phyloP scores from a whole-genome alignment of 2,329 filamentous ascomycete species.

The Hypoxylon rubiginosum region DNA sequence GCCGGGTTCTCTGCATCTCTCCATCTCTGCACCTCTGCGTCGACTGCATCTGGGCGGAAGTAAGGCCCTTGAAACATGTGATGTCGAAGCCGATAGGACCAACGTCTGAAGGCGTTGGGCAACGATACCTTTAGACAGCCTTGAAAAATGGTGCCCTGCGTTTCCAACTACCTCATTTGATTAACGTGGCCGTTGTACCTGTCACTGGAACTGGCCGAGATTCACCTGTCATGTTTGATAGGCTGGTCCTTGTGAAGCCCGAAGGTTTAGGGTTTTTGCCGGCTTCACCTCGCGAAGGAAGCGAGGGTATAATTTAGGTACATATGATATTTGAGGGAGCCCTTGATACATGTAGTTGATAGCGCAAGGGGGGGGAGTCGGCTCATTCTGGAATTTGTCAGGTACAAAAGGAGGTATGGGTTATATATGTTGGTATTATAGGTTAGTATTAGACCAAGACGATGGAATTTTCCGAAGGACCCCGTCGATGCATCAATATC shows the following conservation, averaged over 20 bases:
- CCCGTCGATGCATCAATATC: conserved; percentile 4
- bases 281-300: conserved; percentile 23
- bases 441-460: not conserved
- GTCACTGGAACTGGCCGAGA: conserved; percentile 31
- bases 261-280: conserved; percentile 23
- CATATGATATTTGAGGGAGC: conserved; percentile 23
- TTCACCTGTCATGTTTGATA: conserved; percentile 32
- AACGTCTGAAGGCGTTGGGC: conserved; percentile 9
- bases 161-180: conserved; percentile 28
- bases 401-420: conserved; percentile 15
- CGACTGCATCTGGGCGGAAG: conserved; percentile 25
- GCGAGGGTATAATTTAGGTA: conserved; percentile 19
- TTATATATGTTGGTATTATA: not conserved
- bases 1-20: conserved; percentile 21
- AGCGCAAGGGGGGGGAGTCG: conserved; percentile 24
- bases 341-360: too few species aligned
- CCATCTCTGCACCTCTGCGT: conserved; percentile 11
- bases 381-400: conserved; percentile 25
- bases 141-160: conserved; percentile 13
- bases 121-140: conserved; percentile 25
- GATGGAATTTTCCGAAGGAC: conserved; percentile 24
- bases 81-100: conserved; percentile 34
- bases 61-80: conserved; percentile 33
- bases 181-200: conserved; percentile 23
- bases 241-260: conserved; percentile 26